phyloP scores from a whole-genome alignment of 148 eudicot species.

The Rhododendron henanense region DNA sequence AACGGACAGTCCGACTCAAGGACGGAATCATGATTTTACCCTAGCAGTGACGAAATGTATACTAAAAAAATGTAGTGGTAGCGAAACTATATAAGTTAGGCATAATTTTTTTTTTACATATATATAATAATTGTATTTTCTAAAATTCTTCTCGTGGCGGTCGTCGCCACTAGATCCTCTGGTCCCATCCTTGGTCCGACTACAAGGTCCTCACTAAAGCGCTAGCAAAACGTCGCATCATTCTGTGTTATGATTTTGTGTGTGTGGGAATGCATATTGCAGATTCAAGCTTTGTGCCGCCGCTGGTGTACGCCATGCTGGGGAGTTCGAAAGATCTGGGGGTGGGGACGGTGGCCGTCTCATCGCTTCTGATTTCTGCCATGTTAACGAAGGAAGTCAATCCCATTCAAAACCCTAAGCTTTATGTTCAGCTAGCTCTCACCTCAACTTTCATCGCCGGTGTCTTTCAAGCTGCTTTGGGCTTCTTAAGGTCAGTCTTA shows the following conservation, averaged over 20 bases:
- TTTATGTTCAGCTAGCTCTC: constrained; percentile 44
- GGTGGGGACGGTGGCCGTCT: constrained; percentile 53
- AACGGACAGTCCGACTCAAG: too few relatives aligned
- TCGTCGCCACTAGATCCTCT: too few relatives aligned
- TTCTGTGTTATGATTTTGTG: not conserved
- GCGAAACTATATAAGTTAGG: too few relatives aligned
- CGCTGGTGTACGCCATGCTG: constrained; percentile 55
- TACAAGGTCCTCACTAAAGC: too few relatives aligned
- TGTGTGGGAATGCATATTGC: not conserved
- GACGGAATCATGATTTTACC: too few relatives aligned
- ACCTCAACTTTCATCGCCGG: constrained; percentile 65
- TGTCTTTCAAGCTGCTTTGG: constrained; percentile 48
- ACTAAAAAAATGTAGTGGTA: too few relatives aligned
- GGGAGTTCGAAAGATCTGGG: constrained; percentile 63
- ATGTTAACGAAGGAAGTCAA: constrained; percentile 45
- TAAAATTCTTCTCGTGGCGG: too few relatives aligned
- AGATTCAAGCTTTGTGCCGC: constrained; percentile 74
- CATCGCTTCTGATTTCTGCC: constrained; percentile 45
- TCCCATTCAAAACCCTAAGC: constrained; percentile 32
- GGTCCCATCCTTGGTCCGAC: too few relatives aligned
- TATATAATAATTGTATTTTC: too few relatives aligned
- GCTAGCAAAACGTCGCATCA: not conserved
- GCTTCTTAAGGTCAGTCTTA: constrained; percentile 44
- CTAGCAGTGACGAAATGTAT: too few relatives aligned
- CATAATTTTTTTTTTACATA: too few relatives aligned